Base-by-base conservation (phyloP, 1,284 basidiomycete genomes). In the Puccinia triticina region DNA sequence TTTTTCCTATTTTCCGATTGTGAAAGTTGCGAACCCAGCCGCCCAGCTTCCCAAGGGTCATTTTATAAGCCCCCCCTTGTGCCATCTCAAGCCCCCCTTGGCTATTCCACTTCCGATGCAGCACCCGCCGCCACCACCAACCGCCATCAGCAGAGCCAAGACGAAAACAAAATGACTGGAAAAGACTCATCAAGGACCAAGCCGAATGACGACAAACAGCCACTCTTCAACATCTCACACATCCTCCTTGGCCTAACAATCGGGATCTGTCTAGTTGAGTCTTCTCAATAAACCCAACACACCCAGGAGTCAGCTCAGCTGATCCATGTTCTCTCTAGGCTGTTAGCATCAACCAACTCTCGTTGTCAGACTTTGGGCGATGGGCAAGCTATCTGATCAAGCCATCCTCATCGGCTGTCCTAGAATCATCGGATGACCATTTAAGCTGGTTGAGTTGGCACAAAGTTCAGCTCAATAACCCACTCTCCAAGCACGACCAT, bases 391-490 rank as follows among this genome's bases (percentile, higher is more conserved):
- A 26, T 7, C 23, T 57, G 55, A 57, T 67, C 29, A 37, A 37
- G 8, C 40, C 23, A 2, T 71, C 46, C 23, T 72, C 43, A 23
- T 72, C 69, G 26, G 21, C 11, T 23, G 8, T 4, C 23, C 29
- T 72, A 26, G 29, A 37, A 64, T 43, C 37, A 23, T 37, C 73
- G 12, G 50, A 53, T 5, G 73, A 75, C 55, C 73, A 75, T 59
- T 29, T 55, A 5, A 75, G 50, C 37, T 75, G 73, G 73, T 26
- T 55, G 12, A 75, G 50, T 10, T 75, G 73, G 73, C 73, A 75
- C 53, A 75, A 75, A 50, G 55, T 75, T 40, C 73, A 75, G 26
- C 26, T 59, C 4, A 59, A 53, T n/a, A 75, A 75, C n/a, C 73
- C 73, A 37, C 34, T 59, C 23, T 11, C 55, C n/a, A 66, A 66